phyloP scores from a whole-genome alignment of 768 basidiomycete species.

The Boletus subcaerulescens region DNA sequence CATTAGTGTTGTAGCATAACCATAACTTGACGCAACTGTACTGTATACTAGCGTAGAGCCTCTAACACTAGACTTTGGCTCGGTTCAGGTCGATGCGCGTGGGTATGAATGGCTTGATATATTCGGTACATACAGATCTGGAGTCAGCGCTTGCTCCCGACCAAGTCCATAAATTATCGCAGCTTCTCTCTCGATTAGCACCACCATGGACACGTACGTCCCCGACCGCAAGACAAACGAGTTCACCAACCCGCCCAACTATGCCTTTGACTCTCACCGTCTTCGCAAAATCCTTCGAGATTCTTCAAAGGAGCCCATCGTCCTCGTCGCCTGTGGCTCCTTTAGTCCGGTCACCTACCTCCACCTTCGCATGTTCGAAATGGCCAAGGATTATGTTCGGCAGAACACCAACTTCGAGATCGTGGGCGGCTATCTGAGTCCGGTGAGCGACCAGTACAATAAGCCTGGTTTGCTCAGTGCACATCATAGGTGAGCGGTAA shows the following conservation, averaged over 20 bases:
- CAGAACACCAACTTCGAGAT: slow-evolving; percentile 93
- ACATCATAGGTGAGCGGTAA: slow-evolving; percentile 70
- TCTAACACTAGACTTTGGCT: not conserved
- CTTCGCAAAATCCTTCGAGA: slow-evolving; percentile 57
- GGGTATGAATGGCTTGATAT: slow-evolving; percentile 23
- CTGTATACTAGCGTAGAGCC: slow-evolving; percentile 17
- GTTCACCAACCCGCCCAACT: slow-evolving; percentile 66
- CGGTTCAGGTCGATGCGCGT: slow-evolving; percentile 5
- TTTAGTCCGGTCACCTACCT: slow-evolving; percentile 99
- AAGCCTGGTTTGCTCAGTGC: slow-evolving; percentile 92
- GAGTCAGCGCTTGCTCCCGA: not conserved
- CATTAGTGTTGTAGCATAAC: slow-evolving; percentile 23
- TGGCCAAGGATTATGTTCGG: slow-evolving; percentile 95
- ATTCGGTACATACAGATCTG: not conserved
- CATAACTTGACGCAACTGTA: slow-evolving; percentile 11
- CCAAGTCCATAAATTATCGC: slow-evolving; percentile 4
- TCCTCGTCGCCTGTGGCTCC: slow-evolving; percentile 95
- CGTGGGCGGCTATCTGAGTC: slow-evolving; percentile 93
- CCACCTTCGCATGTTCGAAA: slow-evolving; percentile 98
- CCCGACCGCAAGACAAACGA: slow-evolving; percentile 18
- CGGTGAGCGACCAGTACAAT: slow-evolving; percentile 95
- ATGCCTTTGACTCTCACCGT: slow-evolving; percentile 66
- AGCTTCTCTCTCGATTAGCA: slow-evolving; percentile 8
- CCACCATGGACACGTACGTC: slow-evolving; percentile 26
- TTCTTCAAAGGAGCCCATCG: slow-evolving; percentile 75